Evolutionary conservation across 139 green algal species (phyloP).

Genomic region (Edaphochlamys debaryana): DNA sequence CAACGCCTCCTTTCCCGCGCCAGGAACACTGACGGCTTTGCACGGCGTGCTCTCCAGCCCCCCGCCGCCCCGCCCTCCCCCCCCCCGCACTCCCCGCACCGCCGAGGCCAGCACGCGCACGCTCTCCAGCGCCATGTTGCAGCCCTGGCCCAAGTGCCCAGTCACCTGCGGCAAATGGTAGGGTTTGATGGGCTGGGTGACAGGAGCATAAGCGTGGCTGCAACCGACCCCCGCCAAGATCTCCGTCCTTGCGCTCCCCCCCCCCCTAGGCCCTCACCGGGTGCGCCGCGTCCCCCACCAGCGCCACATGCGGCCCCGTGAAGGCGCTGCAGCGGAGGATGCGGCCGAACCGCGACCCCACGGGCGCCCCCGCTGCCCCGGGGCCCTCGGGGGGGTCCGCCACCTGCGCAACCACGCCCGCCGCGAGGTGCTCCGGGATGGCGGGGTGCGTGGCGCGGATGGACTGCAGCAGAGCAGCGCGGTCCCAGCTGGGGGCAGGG

Average conservation of each 20-base stretch:
- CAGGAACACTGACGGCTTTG: too few relatives aligned
- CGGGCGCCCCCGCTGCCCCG: not conserved
- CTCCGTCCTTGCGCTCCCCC: too few relatives aligned
- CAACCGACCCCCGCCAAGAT: too few relatives aligned
- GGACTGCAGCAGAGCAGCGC: not conserved
- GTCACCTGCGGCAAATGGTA: too few relatives aligned
- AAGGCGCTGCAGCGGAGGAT: not conserved
- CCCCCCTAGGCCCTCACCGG: too few relatives aligned
- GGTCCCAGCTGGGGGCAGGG: not conserved
- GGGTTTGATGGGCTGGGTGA: too few relatives aligned
- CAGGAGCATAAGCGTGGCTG: too few relatives aligned
- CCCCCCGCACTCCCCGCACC: not conserved
- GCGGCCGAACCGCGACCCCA: not conserved
- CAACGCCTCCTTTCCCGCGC: too few relatives aligned
- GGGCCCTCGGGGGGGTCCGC: not conserved
- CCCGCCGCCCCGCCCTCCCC: not conserved
- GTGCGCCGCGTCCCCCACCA: conserved; percentile 71
- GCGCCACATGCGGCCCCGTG: conserved; percentile 50
- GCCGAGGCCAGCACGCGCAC: not conserved
- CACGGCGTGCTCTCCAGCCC: not conserved
- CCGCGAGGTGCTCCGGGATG: not conserved
- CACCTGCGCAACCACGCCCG: not conserved
- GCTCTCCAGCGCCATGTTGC: conserved; percentile 32
- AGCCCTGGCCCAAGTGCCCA: conserved; percentile 73
- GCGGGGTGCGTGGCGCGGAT: not conserved